Evolutionary conservation across 805 yeast species (phyloP).

Genomic region (Ogataea angusta): DNA sequence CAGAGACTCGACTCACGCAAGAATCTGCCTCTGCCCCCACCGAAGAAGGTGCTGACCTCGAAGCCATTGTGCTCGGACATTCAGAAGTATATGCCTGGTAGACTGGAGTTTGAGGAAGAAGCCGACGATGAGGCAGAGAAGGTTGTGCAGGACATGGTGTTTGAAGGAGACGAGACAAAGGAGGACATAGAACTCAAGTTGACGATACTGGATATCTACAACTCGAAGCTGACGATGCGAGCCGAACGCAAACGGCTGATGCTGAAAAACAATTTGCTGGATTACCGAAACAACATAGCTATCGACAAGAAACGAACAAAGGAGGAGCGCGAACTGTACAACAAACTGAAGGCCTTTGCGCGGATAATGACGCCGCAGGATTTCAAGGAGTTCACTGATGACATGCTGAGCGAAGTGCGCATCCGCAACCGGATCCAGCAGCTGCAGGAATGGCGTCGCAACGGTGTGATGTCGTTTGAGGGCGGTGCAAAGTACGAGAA

Average conservation of each 20-base stretch:
- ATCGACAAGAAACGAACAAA: conserved; percentile 81
- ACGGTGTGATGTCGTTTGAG: conserved; percentile 82
- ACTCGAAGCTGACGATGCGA: conserved; percentile 82
- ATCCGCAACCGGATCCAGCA: conserved; percentile 81
- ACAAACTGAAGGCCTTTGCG: conserved; percentile 75
- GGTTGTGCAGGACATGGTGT: conserved; percentile 90
- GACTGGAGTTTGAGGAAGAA: conserved; percentile 94
- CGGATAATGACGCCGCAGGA: conserved; percentile 78
- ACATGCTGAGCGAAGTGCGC: conserved; percentile 71
- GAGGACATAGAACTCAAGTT: conserved; percentile 88
- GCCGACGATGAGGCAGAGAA: conserved; percentile 96
- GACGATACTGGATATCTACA: conserved; percentile 83
- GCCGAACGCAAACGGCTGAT: conserved; percentile 88
- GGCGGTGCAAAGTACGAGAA: conserved; percentile 83
- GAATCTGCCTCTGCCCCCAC: conserved; percentile 77
- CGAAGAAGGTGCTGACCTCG: conserved; percentile 84
- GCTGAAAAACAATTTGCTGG: conserved; percentile 72
- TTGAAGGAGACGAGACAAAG: conserved; percentile 88
- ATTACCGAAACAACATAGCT: conserved; percentile 77
- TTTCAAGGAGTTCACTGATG: conserved; percentile 70
- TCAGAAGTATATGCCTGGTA: conserved; percentile 98
- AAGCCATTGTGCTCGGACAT: conserved; percentile 96
- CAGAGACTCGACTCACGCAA: conserved; percentile 68
- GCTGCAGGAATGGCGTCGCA: conserved; percentile 87
- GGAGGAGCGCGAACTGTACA: conserved; percentile 82